These are phyloP conservation scores for Colletotrichum chlorophyti DNA, from an alignment of 2,329 filamentous ascomycete species.

Conservation along the genomic window DNA sequence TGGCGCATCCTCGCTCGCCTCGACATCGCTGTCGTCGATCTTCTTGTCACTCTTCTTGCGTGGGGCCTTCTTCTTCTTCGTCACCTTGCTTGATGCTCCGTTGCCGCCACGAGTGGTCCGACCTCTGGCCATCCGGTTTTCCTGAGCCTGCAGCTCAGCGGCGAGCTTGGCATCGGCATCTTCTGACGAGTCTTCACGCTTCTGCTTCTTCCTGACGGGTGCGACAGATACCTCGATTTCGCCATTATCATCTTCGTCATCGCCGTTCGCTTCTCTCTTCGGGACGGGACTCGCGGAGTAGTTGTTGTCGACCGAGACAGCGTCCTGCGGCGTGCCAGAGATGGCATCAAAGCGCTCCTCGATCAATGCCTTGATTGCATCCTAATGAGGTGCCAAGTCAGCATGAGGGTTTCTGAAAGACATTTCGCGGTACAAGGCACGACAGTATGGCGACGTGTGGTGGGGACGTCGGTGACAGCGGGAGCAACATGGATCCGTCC, in stretches of 20 bases:
- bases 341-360: conserved; percentile 77
- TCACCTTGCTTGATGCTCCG: conserved; percentile 60
- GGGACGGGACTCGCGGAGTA: conserved; percentile 39
- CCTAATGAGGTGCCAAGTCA: conserved; percentile 48
- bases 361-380: conserved; percentile 74
- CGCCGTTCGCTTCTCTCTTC: conserved; percentile 43
- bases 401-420: background rate
- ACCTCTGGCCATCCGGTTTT: conserved; percentile 73
- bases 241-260: conserved; percentile 43
- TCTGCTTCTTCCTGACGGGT: conserved; percentile 70
- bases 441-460: too few relatives aligned
- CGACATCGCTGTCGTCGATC: conserved; percentile 82
- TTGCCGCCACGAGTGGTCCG: conserved; percentile 77
- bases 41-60: conserved; percentile 80
- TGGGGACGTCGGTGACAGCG: too few relatives aligned
- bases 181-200: conserved; percentile 62
- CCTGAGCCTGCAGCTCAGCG: conserved; percentile 88
- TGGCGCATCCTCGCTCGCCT: conserved; percentile 63
- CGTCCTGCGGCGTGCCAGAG: conserved; percentile 40
- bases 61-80: conserved; percentile 71
- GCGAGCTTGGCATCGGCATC: conserved; percentile 89
- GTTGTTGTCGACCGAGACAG: conserved; percentile 25
- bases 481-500: background rate
- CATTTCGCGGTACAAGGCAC: too few relatives aligned
- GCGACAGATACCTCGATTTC: conserved; percentile 56